phyloP scores from a whole-genome alignment of 768 basidiomycete genomes.

The button mushroom (Agaricus bisporus) region DNA sequence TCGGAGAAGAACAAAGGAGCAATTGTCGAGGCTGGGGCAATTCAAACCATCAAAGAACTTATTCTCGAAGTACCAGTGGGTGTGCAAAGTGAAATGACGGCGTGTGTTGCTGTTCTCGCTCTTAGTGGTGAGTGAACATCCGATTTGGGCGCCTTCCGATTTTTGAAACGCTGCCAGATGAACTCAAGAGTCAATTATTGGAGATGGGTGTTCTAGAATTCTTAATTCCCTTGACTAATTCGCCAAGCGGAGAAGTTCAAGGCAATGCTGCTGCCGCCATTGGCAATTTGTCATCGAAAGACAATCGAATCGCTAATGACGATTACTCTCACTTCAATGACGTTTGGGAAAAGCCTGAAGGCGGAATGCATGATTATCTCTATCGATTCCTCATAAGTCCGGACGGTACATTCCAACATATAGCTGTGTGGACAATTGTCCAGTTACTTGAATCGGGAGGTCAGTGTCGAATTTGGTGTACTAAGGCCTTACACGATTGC shows the following conservation, averaged over 20 bases:
- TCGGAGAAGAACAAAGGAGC: slow-evolving; percentile 98
- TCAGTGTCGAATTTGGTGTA: slow-evolving; percentile 22
- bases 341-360: slow-evolving; percentile 97
- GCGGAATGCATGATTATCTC: slow-evolving; percentile 93
- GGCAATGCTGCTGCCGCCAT: slow-evolving; percentile 98
- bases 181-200: slow-evolving; percentile 91
- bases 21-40: slow-evolving; percentile 95
- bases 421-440: slow-evolving; percentile 99
- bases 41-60: slow-evolving; percentile 94
- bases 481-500: background rate
- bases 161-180: slow-evolving; percentile 48
- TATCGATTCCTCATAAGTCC: slow-evolving; percentile 89
- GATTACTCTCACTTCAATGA: slow-evolving; percentile 97
- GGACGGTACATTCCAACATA: slow-evolving; percentile 98
- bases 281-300: slow-evolving; percentile 96
- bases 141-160: background rate
- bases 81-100: slow-evolving; percentile 99
- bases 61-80: slow-evolving; percentile 93
- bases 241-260: slow-evolving; percentile 94
- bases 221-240: slow-evolving; percentile 93
- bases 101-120: slow-evolving; percentile 94
- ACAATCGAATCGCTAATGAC: slow-evolving; percentile 43
- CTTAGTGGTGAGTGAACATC: slow-evolving; percentile 69
- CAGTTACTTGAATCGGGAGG: slow-evolving; percentile 96
- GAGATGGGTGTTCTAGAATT: slow-evolving; percentile 99